Base-by-base conservation (phyloP, 768 basidiomycete species). In the Polyporus arcularius region DNA sequence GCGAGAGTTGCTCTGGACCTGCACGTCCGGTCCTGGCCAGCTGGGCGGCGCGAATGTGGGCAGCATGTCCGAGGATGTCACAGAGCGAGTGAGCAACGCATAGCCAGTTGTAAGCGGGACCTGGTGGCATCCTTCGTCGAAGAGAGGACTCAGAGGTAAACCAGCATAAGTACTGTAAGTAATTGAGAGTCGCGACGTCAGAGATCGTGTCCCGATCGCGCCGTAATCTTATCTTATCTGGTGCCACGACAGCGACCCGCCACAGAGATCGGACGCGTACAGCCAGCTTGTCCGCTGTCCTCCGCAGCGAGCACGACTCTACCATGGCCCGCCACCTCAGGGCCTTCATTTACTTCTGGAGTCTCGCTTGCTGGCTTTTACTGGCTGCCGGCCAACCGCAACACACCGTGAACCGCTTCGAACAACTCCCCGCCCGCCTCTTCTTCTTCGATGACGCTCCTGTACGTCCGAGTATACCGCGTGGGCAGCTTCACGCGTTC, bases 391-490 rank as follows among this genome's bases (percentile, higher is more conserved):
- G 66, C 4, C 81, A 80, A 30, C 87, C 86, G 66, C 70, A 80
- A 60, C 75, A 81, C 63, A 62, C 74, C 6, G 66, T 87, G 55
- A 80, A 75, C 38, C 75, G 79, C 58, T 92, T 96, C 73, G 68
- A 82, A 50, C 90, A 90, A 72, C 76, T 91, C 39, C 94, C 94
- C 9, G 82, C 83, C 12, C 80, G 82, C 67, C 71, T 96, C 54
- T 91, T 90, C 78, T 98, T 94, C 81, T 97, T 98, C 75, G 92
- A 98, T 63, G 96, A 97, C 75, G 88, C 92, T 7, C 74, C 88
- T 32, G 96, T 96, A 66, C 67, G 89, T 35, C 35, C 35, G 35
- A 35, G 7, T 78, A 26, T 61, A n/a, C 14, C 49, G 38, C 39
- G 60, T 48, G 53, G 60, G 63, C 50, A 41, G 30, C 41, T 35